phyloP scores from a whole-genome alignment of 2,329 filamentous ascomycete species.

The Ophiostoma angusticollis region DNA sequence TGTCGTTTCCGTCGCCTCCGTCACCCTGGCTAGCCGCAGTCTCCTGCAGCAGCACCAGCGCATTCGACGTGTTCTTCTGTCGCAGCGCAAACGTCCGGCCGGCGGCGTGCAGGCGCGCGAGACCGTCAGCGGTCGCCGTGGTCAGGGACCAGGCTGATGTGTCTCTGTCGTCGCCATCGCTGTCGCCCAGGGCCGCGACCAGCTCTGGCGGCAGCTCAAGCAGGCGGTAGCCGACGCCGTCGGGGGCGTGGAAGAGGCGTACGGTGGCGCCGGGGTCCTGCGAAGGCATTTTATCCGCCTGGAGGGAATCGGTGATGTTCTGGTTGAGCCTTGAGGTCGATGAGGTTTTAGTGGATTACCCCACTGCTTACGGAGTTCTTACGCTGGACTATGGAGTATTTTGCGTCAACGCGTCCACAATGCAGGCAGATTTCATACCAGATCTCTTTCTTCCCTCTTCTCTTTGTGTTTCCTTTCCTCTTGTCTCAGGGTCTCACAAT shows the following conservation, averaged over 20 bases:
- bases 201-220: conserved; percentile 50
- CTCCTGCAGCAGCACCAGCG: conserved; percentile 42
- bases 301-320: background rate
- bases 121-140: conserved; percentile 35
- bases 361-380: no score
- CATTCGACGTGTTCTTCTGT: conserved; percentile 56
- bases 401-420: no score
- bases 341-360: no score
- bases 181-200: conserved; percentile 28
- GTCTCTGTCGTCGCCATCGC: no score
- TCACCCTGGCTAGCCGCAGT: conserved; percentile 13
- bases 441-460: no score
- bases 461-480: background rate
- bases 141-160: no score
- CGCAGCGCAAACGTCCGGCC: conserved; percentile 44
- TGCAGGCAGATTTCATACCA: no score
- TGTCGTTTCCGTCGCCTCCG: conserved; percentile 5
- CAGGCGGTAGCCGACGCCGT: conserved; percentile 42
- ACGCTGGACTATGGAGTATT: no score
- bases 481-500: no score
- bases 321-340: no score
- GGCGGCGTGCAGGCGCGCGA: conserved; percentile 40
- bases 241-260: conserved; percentile 35
- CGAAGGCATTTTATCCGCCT: conserved; percentile 27
- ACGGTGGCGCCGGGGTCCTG: conserved; percentile 33